Evolutionary conservation across 441 rosid species (phyloP), one percentile per base, ranked within the genome.

Genomic region (Metrosideros polymorpha): DNA sequence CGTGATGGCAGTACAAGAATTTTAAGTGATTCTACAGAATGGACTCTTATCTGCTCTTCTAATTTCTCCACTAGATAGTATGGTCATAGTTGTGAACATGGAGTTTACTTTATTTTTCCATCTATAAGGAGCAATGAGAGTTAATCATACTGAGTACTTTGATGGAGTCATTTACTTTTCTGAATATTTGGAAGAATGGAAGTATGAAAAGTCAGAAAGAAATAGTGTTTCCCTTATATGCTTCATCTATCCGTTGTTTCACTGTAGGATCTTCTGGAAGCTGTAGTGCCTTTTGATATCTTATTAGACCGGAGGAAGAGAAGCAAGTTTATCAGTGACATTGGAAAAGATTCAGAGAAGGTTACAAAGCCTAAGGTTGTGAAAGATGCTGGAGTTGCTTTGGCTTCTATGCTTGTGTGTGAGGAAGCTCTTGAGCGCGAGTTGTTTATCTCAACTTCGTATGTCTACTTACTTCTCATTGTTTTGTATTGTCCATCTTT

Each of bases 371-470:
- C 95, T 45, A 93, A 94, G 91, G 95, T 95, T 84, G 92, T 95
- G 83, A 90, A 87, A 87, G 95, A 95, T 89, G 95, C 96, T 89
- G 93, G 93, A 85, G 90, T 90, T 87, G 95, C 98, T 90, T 90
- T 95, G 86, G 95, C 96, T 79, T 95, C 96, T 76, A 92, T 95
- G 86, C 91, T 89, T 85, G 91, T 85, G 83, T 95, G 95, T 84
- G 98, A 95, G 92, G 96, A 95, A 92, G 95, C 94, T 88, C 93
- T 95, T 83, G 95, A 95, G 91, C 89, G 85, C 84, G 98, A 95
- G 91, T 88, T 95, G 75, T 86, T 92, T 83, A 92, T 95, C 91
- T 92, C 95, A 77, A 95, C 94, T 87, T 94, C 98, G 96, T 95
- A 92, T 71, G 94, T 86, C 53, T 84, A 84, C 82, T 76, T 77